Conservation (phyloP, 1,284 basidiomycete genomes). For the Heterobasidion parviporum region DNA sequence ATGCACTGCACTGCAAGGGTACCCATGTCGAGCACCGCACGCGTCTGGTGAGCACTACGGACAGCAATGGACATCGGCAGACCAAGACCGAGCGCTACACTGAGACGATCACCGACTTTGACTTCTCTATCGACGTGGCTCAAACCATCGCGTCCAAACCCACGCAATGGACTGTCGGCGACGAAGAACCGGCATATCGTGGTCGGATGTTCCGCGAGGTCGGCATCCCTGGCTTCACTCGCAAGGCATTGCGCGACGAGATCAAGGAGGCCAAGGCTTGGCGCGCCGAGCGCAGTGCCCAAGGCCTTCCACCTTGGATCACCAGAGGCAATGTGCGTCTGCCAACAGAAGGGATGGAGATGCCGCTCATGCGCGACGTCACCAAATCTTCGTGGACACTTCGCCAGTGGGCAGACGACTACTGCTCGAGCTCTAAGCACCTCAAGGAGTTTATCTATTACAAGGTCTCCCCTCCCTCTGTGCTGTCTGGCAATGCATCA, state of each 20-base stretch:
- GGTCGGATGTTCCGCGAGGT: slow-evolving; percentile 45
- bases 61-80: slow-evolving; percentile 21
- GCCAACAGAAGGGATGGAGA: background rate
- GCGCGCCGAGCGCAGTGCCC: background rate
- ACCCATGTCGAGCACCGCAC: slow-evolving; percentile 48
- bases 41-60: slow-evolving; percentile 36
- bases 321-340: background rate
- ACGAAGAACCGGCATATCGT: slow-evolving; percentile 45
- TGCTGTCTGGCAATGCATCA: background rate
- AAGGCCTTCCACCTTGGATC: slow-evolving; percentile 11
- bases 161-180: slow-evolving; percentile 41
- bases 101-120: slow-evolving; percentile 41
- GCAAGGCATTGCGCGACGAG: slow-evolving; percentile 8
- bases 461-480: slow-evolving; percentile 27
- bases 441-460: slow-evolving; percentile 61
- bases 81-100: slow-evolving; percentile 34
- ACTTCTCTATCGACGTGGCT: slow-evolving; percentile 49
- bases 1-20: slow-evolving; percentile 45
- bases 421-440: slow-evolving; percentile 47
- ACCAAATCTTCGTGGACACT: slow-evolving; percentile 45
- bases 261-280: background rate
- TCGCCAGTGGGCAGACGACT: slow-evolving; percentile 65
- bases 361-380: slow-evolving; percentile 8
- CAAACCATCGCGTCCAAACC: slow-evolving; percentile 22
- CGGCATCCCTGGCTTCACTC: slow-evolving; percentile 21